Evolutionary conservation across 2,329 filamentous ascomycete genomes (phyloP).

Genomic region (Myriosclerotinia scirpicola): DNA sequence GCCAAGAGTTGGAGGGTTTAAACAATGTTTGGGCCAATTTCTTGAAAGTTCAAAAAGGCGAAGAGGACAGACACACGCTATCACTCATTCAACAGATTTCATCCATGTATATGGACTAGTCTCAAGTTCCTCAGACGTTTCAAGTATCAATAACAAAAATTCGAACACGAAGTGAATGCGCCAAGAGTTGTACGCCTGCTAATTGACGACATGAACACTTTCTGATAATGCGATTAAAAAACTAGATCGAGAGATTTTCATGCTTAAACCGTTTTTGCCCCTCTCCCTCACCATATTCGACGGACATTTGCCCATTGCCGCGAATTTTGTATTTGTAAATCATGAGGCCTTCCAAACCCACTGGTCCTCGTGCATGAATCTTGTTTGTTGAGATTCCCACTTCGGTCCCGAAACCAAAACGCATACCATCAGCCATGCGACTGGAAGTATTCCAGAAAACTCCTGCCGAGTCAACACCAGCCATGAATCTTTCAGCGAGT

Average conservation of each 20-base stretch:
- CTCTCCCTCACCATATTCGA: constrained; percentile 67
- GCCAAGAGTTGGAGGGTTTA: constrained; percentile 5
- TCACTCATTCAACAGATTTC: constrained; percentile 1
- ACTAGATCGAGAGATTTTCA: constrained; percentile 45
- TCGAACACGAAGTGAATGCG: background rate
- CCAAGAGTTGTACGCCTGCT: constrained; percentile 5
- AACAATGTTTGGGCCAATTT: constrained; percentile 8
- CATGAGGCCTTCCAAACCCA: constrained; percentile 89
- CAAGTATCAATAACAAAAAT: constrained; percentile 13
- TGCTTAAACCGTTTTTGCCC: constrained; percentile 61
- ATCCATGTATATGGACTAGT: constrained; percentile 2
- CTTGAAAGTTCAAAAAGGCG: constrained; percentile 3
- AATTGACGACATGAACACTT: background rate
- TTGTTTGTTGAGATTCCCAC: constrained; percentile 99
- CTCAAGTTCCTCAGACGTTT: constrained; percentile 17
- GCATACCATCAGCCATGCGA: constrained; percentile 92
- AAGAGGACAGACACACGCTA: background rate
- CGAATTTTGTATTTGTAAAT: constrained; percentile 96
- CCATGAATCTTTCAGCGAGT: constrained; percentile 79
- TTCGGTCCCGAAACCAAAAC: constrained; percentile 96
- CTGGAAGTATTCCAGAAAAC: constrained; percentile 98
- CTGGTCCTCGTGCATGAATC: constrained; percentile 90
- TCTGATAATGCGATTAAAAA: constrained; percentile 2
- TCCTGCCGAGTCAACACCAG: constrained; percentile 80
- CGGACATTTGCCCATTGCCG: constrained; percentile 79